Evolutionary conservation across 2,329 filamentous ascomycete species (phyloP), one percentile per base, ranked within the genome.

Genomic region (Cercospora sp.): DNA sequence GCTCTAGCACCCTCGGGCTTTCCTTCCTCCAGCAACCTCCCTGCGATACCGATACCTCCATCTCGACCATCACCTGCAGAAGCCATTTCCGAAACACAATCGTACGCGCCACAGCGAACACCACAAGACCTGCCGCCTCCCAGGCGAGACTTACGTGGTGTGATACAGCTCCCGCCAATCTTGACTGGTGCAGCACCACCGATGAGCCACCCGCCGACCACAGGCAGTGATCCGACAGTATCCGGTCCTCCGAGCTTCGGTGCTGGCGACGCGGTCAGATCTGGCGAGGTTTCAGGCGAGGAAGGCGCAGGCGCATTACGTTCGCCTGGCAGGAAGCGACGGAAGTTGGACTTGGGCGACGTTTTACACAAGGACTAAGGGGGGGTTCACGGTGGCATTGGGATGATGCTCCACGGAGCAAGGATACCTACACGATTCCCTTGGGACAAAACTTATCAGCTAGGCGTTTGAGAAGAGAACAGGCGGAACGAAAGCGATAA

Each of bases 311-410:
- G 59, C 28, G 57, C 66, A 3, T 57, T 59, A 28, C 61, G 55
- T 18, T 70, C 72, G 26, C 67, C 75, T 24, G 34, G 26, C 26
- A 68, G 70, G 43, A 78, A 78, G 64, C 70, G 75, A 26, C 70
- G 75, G 32, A 71, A 75, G 21, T 72, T 79, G 68, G 76, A 72
- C 4, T 75, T 79, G 9, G 71, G 76, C 57, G 76, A 79, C 53
- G 76, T 79, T 30, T 67, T 79, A 59, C 77, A 78, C 9, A 26
- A 61, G 12, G 30, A 58, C 3, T 58, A 28, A 58, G 16, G 5
- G 53, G 3, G 10, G 9, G 24, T 24, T 12, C 43, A 49, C 16
- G 16, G 5, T 8, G 37, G 16, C 6, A n/a, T n/a, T 43, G 37
- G 3, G 16, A 43, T n/a, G 37, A 43, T n/a, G 37, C 37, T 43